Base-by-base conservation (phyloP, 331 rosid genomes). In the Rhamnella rubrinervis region DNA sequence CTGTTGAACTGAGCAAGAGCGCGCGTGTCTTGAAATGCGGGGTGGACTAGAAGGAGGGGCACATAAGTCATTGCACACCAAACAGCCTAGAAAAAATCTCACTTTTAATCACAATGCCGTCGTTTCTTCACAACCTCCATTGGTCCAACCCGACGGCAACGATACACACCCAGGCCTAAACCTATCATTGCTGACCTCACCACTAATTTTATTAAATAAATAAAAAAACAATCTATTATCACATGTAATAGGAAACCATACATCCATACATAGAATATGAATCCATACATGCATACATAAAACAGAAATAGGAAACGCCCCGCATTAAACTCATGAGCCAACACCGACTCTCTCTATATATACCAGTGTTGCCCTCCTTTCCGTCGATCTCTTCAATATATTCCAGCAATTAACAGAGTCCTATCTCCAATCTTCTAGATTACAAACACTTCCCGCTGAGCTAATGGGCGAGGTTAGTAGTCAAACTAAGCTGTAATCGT, bases 381-480 rank as follows among this genome's bases (percentile, higher is more conserved):
- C 65, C 37, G 23, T 23, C 23, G 1, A 6, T 20, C 72, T 26
- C 80, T 73, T 61, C 85, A 77, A 61, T 55, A 20, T 59, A 63
- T 21, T 26, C 55, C 40, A 18, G 41, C 70, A 40, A 59, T 13
- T 6, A 7, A 28, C 8, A 63, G 55, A 57, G 38, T 55, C 61
- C 16, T 15, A 25, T 73, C n/a, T 21, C 26, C 26, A 53, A 53
- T 53, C 18, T 12, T 53, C 63, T 4, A 31, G 3, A 31, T 2
- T 31, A 31, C 5, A 31, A 31, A 31, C 5, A 31, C 35, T 31
- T 31, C 35, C 35, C 0, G 35, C 35, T 31, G 5, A 31, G 35
- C 35, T 31, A 31, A 84, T 84, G 89, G 89, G 80, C 7, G 84
- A 75, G 89, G 88, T 84, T 28, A 66, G 81, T 64, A 25, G 17